Conservation (phyloP, 176 grass and related monocot species). For the Puccinellia tenuiflora region DNA sequence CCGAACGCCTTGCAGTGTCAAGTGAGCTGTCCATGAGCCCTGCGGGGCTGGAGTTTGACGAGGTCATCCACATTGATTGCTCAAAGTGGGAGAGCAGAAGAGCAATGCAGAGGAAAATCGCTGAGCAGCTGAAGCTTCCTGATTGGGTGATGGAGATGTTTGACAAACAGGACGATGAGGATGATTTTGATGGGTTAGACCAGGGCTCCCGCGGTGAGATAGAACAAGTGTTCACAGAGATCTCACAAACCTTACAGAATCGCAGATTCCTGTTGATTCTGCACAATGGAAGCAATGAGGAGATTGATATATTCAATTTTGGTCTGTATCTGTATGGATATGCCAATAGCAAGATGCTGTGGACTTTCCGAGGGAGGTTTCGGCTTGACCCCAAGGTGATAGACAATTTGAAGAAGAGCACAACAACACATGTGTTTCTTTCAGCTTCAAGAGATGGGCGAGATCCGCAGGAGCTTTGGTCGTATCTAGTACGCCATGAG, state of each 20-base stretch:
- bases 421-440: neutral
- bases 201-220: neutral
- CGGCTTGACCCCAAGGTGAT: neutral
- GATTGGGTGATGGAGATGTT: neutral
- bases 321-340: neutral
- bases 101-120: neutral
- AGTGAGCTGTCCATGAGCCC: fast-evolving
- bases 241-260: neutral
- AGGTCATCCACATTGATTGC: neutral
- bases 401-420: neutral
- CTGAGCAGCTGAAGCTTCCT: neutral
- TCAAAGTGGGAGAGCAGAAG: neutral
- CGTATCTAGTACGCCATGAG: neutral
- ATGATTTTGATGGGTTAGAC: neutral
- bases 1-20: neutral
- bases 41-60: neutral
- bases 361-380: conserved; percentile 11
- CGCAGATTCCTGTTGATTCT: neutral
- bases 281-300: neutral
- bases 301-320: neutral
- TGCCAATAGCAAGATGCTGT: neutral
- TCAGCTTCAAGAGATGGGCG: neutral
- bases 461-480: neutral
- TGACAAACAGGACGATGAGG: neutral
- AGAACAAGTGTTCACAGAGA: neutral